Evolutionary conservation across 2,329 filamentous ascomycete species (phyloP).

Genomic region (Arthroderma sp.): DNA sequence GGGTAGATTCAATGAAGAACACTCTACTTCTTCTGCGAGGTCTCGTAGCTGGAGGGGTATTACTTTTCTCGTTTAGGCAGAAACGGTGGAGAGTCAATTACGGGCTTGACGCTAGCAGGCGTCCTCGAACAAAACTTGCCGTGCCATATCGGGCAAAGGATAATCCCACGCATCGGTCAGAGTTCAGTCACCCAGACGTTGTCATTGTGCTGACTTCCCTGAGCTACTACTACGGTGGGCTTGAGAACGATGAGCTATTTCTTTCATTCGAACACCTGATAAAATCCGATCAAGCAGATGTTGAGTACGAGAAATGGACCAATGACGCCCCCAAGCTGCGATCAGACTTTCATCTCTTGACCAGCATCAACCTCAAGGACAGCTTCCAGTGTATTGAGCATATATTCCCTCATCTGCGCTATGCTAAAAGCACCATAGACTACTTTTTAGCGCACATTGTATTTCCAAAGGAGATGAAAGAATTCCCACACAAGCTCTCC

Average conservation of each 20-base stretch:
- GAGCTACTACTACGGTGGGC: constrained; percentile 44
- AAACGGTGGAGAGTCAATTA: constrained; percentile 56
- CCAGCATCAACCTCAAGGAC: constrained; percentile 49
- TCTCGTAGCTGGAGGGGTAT: constrained; percentile 42
- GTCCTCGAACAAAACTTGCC: constrained; percentile 41
- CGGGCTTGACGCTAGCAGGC: constrained; percentile 38
- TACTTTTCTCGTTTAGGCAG: constrained; percentile 40
- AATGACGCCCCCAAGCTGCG: constrained; percentile 22
- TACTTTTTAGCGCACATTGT: constrained; percentile 45
- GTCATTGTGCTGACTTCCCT: constrained; percentile 44
- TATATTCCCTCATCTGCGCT: constrained; percentile 11
- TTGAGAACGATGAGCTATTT: constrained; percentile 39
- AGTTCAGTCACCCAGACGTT: constrained; percentile 51
- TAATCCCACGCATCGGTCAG: constrained; percentile 39
- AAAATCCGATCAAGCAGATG: constrained; percentile 37
- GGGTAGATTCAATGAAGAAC: constrained; percentile 25
- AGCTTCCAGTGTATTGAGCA: neutral
- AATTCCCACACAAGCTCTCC: constrained; percentile 48
- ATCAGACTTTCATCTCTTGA: constrained; percentile 26
- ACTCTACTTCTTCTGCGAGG: constrained; percentile 26
- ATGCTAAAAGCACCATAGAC: constrained; percentile 33
- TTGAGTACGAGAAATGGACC: constrained; percentile 34
- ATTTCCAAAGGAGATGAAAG: constrained; percentile 47
- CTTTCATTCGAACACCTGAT: constrained; percentile 35
- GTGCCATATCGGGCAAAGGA: constrained; percentile 52